Evolutionary conservation across 2,329 filamentous ascomycete genomes (phyloP).

Genomic region (Cordyceps cicadae): DNA sequence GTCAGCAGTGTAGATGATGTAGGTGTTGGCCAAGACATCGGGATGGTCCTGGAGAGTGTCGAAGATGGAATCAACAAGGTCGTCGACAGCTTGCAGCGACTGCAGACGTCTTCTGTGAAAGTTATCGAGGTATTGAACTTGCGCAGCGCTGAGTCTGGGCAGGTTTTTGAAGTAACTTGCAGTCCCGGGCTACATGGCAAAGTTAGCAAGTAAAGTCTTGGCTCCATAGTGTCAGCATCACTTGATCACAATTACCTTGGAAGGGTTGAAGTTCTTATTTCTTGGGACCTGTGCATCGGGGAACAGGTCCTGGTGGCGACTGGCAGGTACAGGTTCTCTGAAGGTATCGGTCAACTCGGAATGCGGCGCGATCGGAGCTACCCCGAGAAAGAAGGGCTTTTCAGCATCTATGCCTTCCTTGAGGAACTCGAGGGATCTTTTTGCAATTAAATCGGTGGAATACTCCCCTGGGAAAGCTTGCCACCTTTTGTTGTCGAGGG

Average conservation of each 20-base stretch:
- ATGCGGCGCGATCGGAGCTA: conserved; percentile 38
- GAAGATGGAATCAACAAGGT: conserved; percentile 34
- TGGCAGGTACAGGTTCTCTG: conserved; percentile 30
- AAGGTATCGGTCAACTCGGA: conserved; percentile 35
- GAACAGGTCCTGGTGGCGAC: conserved; percentile 54
- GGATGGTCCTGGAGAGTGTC: conserved; percentile 21
- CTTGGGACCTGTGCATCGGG: conserved; percentile 50
- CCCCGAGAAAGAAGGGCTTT: conserved; percentile 47
- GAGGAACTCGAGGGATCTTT: conserved; percentile 43
- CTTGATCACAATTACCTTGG: conserved; percentile 7
- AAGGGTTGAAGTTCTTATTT: conserved; percentile 58
- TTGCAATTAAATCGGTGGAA: conserved; percentile 42
- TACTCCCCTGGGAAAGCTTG: conserved; percentile 45
- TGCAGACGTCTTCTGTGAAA: conserved; percentile 35
- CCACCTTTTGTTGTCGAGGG: conserved; percentile 32
- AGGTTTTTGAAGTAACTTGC: conserved; percentile 37
- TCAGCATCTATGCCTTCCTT: conserved; percentile 40
- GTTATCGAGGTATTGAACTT: conserved; percentile 28
- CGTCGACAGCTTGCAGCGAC: conserved; percentile 37
- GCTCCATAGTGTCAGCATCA: not conserved
- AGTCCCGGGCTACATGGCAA: conserved; percentile 21
- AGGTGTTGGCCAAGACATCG: conserved; percentile 33
- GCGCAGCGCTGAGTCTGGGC: conserved; percentile 23
- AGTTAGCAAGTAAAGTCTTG: not conserved
- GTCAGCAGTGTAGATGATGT: conserved; percentile 44